Evolutionary conservation across 148 eudicot genomes (phyloP).

Genomic region (Rhododendron molle): DNA sequence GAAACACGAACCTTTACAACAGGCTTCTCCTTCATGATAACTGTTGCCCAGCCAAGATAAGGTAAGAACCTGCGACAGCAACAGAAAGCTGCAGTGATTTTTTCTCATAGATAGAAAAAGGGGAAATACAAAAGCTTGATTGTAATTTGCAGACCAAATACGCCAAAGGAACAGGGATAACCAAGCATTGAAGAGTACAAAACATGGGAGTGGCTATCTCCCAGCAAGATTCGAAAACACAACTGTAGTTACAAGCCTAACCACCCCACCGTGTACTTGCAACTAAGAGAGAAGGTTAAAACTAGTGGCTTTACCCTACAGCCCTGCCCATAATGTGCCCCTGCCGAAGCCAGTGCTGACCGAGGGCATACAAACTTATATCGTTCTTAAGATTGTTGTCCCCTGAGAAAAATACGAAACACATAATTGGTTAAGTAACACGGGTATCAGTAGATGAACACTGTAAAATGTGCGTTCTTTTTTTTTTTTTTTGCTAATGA

Average conservation of each 20-base stretch:
- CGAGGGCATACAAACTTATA: no score
- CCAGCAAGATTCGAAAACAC: not conserved
- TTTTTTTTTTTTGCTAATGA: not conserved
- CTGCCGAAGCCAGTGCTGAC: no score
- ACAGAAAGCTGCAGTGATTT: not conserved
- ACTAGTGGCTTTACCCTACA: no score
- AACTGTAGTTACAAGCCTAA: not conserved
- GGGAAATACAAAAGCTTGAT: not conserved
- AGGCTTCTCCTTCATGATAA: constrained; percentile 63
- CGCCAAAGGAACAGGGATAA: not conserved
- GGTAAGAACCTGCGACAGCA: constrained; percentile 49
- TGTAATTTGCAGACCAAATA: not conserved
- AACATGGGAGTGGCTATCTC: not conserved
- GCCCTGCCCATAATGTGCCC: no score
- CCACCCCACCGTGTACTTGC: not conserved
- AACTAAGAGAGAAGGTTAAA: not conserved
- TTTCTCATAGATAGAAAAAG: not conserved
- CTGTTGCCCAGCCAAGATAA: constrained; percentile 62
- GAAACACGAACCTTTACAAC: constrained; percentile 39
- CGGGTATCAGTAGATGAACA: not conserved
- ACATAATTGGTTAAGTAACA: not conserved
- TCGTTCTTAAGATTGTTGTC: no score
- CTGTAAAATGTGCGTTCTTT: not conserved
- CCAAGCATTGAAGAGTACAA: not conserved
- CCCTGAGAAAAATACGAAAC: not conserved